Evolutionary conservation across 2,329 filamentous ascomycete genomes (phyloP).

Genomic region (Microsporum ferrugineum): DNA sequence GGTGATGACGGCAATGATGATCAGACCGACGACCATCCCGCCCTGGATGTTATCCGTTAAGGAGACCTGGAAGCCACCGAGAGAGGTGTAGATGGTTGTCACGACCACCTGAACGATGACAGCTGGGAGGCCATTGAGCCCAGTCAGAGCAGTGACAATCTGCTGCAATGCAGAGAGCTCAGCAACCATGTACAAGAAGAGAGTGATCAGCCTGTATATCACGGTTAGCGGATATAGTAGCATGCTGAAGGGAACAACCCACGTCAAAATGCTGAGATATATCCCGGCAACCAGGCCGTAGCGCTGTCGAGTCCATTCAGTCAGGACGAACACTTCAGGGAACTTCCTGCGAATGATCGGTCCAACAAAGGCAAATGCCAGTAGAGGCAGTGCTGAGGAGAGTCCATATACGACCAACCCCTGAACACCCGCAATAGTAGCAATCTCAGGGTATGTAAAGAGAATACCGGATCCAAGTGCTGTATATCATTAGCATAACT

Average conservation of each 20-base stretch:
- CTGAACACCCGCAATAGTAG: slow-evolving; percentile 67
- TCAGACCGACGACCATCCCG: slow-evolving; percentile 61
- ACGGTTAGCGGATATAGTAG: slow-evolving; percentile 7
- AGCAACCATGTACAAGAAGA: slow-evolving; percentile 79
- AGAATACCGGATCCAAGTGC: slow-evolving; percentile 74
- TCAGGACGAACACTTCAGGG: slow-evolving; percentile 72
- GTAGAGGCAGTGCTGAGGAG: slow-evolving; percentile 57
- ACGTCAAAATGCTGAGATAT: slow-evolving; percentile 65
- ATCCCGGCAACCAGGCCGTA: slow-evolving; percentile 59
- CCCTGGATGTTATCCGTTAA: slow-evolving; percentile 74
- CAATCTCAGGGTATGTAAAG: slow-evolving; percentile 70
- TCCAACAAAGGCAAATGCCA: slow-evolving; percentile 63
- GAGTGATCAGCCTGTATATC: slow-evolving; percentile 51
- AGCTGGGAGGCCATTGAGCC: slow-evolving; percentile 60
- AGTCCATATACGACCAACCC: slow-evolving; percentile 67
- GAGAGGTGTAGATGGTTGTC: slow-evolving; percentile 72
- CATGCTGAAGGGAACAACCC: slow-evolving; percentile 12
- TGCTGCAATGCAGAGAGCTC: slow-evolving; percentile 73
- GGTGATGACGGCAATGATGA: slow-evolving; percentile 66
- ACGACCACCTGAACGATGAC: slow-evolving; percentile 67
- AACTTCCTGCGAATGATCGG: slow-evolving; percentile 69
- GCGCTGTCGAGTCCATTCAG: slow-evolving; percentile 70
- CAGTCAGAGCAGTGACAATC: slow-evolving; percentile 62
- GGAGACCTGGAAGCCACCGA: slow-evolving; percentile 73
- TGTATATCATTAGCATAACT: slow-evolving; percentile 38